A percentile compares a stretch with the other conserved stretches of the same genome.
phyloP scores from a whole-genome alignment of 768 basidiomycete genomes.

The Boletus reticuloceps region DNA sequence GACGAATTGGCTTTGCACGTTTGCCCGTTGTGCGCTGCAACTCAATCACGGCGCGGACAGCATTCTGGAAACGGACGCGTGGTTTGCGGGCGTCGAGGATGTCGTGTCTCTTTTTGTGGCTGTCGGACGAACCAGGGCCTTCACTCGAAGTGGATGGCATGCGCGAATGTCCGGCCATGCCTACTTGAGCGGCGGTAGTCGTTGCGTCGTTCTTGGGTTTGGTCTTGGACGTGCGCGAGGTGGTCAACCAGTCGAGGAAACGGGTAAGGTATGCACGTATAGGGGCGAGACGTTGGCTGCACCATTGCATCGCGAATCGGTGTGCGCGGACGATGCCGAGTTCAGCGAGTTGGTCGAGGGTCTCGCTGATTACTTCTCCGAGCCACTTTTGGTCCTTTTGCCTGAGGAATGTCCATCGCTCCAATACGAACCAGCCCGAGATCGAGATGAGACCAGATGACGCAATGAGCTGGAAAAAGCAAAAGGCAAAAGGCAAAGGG shows the following conservation, averaged over 20 bases:
- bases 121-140: not conserved
- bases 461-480: constrained; percentile 25
- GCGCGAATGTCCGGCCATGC: not conserved
- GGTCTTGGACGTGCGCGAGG: not conserved
- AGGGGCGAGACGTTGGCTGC: constrained; percentile 10
- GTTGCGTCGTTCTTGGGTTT: not conserved
- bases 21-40: constrained; percentile 32
- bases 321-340: constrained; percentile 26
- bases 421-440: constrained; percentile 50
- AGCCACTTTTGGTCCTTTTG: constrained; percentile 49
- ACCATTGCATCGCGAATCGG: constrained; percentile 23
- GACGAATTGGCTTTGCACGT: constrained; percentile 14
- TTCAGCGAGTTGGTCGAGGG: constrained; percentile 17
- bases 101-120: not conserved
- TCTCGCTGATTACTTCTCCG: constrained; percentile 34
- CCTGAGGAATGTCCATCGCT: constrained; percentile 43
- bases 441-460: constrained; percentile 44
- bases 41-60: constrained; percentile 44
- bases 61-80: constrained; percentile 36
- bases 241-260: constrained; percentile 11
- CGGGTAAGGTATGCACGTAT: constrained; percentile 8
- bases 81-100: constrained; percentile 23
- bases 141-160: constrained; percentile 4
- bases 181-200: not conserved
- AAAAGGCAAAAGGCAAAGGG: not conserved